Percentiles rank a stretch among this genome's conserved stretches.
Conservation (phyloP, 192 early-diverging fungal genomes). For the Lobosporangium transversale region DNA sequence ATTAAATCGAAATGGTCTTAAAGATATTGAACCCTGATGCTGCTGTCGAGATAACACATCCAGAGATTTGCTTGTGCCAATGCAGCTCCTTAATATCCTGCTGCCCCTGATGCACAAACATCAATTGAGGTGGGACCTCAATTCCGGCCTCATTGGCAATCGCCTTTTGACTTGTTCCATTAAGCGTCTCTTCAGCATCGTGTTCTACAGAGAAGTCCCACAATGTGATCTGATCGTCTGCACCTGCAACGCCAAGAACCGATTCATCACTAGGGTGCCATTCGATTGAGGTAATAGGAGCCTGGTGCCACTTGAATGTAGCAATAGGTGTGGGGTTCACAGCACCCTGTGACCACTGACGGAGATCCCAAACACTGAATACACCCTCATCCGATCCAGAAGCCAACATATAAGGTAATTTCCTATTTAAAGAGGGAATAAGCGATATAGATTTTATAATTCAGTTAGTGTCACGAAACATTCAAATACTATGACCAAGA, state of each 20-base stretch:
- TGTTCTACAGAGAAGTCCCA: conserved; percentile 99
- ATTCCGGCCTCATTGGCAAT: conserved; percentile 69
- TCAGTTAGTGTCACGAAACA: neutral
- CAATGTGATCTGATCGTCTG: conserved; percentile 94
- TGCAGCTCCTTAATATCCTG: conserved; percentile 94
- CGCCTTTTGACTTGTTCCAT: conserved; percentile 55
- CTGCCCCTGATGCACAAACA: conserved; percentile 96
- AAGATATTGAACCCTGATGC: conserved; percentile 94
- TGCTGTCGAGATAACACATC: conserved; percentile 88
- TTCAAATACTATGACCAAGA: neutral
- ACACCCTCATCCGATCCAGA: conserved; percentile 93
- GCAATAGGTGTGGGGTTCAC: conserved; percentile 79
- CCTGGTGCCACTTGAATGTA: conserved; percentile 93
- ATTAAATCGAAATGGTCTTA: conserved; percentile 93
- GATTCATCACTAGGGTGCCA: conserved; percentile 96
- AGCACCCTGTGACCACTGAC: conserved; percentile 59
- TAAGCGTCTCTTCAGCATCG: conserved; percentile 89
- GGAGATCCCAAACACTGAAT: conserved; percentile 97
- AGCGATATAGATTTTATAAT: neutral
- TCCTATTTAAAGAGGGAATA: conserved; percentile 38
- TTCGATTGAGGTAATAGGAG: conserved; percentile 94
- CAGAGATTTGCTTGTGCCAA: conserved; percentile 96
- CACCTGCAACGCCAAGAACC: conserved; percentile 89
- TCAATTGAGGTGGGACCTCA: conserved; percentile 91
- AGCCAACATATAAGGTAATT: conserved; percentile 87